Conservation (phyloP, 208 protist genomes). For the Acanthamoeba triangularis region DNA sequence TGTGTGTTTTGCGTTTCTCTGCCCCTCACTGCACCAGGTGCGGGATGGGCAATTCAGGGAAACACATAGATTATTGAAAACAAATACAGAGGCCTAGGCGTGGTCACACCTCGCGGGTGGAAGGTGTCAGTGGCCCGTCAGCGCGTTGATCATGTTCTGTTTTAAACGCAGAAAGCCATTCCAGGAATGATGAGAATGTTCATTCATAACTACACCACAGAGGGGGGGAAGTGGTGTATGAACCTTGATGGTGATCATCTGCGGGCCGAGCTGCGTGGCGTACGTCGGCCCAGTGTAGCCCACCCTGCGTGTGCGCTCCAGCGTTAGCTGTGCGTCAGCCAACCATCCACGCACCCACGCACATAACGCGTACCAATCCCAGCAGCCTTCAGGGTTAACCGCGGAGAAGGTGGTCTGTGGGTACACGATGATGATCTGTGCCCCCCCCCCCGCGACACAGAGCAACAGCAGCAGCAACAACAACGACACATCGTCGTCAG, state of each 20-base stretch:
- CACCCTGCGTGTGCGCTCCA: neutral
- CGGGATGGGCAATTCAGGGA: too few species aligned
- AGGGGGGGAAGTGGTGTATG: too few species aligned
- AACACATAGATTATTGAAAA: too few species aligned
- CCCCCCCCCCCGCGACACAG: too few species aligned
- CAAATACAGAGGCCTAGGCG: too few species aligned
- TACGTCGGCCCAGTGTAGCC: neutral
- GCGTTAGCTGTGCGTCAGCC: neutral
- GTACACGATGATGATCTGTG: constrained; percentile 34
- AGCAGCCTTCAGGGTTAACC: neutral
- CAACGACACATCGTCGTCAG: too few species aligned
- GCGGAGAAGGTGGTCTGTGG: constrained; percentile 6
- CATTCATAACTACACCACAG: neutral
- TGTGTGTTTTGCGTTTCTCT: too few species aligned
- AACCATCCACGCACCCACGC: neutral
- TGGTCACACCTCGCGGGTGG: too few species aligned
- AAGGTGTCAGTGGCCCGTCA: neutral
- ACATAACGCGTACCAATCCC: neutral
- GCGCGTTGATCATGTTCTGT: constrained; percentile 33
- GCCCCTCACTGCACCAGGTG: too few species aligned
- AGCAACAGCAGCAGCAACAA: too few species aligned
- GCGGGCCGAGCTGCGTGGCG: neutral
- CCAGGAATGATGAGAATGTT: neutral
- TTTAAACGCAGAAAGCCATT: too few species aligned
- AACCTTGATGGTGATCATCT: constrained; percentile 48